A percentile compares a stretch with the other conserved stretches of the same genome.
Conservation (phyloP, 805 yeast genomes). For the Pichia cabralensis region DNA sequence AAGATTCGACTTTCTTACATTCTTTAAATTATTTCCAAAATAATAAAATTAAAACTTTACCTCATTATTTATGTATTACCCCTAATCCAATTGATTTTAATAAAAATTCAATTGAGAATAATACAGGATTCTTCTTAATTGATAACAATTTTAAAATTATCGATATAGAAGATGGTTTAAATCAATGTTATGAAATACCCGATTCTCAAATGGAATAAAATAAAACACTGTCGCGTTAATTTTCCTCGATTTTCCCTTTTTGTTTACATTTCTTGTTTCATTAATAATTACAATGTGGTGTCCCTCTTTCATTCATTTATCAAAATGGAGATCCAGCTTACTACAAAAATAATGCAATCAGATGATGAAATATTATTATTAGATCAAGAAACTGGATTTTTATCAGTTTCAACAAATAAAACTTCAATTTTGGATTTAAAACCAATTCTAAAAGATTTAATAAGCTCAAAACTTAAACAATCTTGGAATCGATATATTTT, state of each 20-base stretch:
- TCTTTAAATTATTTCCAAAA: conserved; percentile 16
- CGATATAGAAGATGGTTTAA: conserved; percentile 7
- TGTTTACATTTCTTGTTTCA: no score
- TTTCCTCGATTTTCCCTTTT: no score
- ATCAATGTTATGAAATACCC: conserved; percentile 6
- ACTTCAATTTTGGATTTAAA: no score
- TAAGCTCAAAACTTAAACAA: conserved; percentile 34
- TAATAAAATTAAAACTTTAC: conserved; percentile 13
- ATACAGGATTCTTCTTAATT: conserved; percentile 8
- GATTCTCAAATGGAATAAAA: conserved; percentile 10
- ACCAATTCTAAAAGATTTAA: no score
- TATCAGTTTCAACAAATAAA: no score
- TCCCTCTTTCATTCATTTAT: no score
- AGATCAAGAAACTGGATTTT: no score
- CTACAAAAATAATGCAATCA: no score
- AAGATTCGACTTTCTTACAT: conserved; percentile 11
- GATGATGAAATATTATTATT: no score
- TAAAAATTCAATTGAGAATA: conserved; percentile 3
- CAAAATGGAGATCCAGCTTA: no score
- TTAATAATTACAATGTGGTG: no score
- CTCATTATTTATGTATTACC: conserved; percentile 18
- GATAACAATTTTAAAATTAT: conserved; percentile 9
- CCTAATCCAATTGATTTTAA: conserved; percentile 8
- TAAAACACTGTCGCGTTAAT: no score
- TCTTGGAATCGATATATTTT: conserved; percentile 21